A percentile compares a stretch with the other conserved stretches of the same genome.
These are phyloP conservation scores for Solanum infundibuliforme DNA, from an alignment of 257 asterid species.

Conservation along the genomic window DNA sequence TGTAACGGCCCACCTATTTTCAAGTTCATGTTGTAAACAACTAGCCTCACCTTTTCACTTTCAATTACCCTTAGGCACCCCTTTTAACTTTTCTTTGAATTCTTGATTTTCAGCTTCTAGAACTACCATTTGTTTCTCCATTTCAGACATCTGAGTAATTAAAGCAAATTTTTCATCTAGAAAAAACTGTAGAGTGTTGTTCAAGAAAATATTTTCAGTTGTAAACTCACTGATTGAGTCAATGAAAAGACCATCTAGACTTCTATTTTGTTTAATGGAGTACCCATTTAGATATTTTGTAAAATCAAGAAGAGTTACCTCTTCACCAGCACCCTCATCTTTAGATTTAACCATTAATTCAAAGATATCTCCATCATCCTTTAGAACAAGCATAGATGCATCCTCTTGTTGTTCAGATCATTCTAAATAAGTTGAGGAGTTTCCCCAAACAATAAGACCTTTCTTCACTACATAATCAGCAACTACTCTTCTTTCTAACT, in stretches of 20 bases:
- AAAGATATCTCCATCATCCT: neutral
- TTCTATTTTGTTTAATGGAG: neutral
- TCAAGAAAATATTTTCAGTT: no score
- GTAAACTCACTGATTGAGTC: neutral
- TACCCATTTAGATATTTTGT: neutral
- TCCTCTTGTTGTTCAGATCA: no score
- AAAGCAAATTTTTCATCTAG: neutral
- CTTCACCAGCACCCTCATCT: neutral
- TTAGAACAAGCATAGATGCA: no score
- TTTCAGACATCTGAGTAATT: neutral
- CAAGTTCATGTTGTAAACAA: neutral
- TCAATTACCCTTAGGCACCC: neutral
- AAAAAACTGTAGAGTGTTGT: neutral
- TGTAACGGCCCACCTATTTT: neutral
- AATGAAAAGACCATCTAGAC: neutral
- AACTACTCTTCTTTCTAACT: neutral
- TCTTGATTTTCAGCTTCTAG: neutral
- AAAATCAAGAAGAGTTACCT: neutral
- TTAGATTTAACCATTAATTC: neutral
- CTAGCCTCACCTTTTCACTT: neutral
- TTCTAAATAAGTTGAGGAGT: no score
- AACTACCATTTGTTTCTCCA: neutral
- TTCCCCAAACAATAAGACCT: no score
- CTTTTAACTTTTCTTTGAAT: neutral
- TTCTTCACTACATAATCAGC: neutral